Conservation (phyloP, 768 basidiomycete genomes). For the Clitopilus hobsonii region DNA sequence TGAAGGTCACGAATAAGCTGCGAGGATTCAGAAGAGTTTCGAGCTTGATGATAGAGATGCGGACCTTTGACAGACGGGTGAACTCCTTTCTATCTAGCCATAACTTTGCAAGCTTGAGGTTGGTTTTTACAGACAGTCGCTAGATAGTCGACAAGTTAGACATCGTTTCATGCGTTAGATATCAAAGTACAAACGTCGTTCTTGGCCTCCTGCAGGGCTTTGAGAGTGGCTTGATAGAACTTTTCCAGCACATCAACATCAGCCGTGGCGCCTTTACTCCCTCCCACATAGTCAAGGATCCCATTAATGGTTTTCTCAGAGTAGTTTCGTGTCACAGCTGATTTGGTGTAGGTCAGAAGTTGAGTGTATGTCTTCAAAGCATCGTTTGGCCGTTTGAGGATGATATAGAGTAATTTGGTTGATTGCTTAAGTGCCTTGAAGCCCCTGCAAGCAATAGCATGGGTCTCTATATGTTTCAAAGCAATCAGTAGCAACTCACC, state of each 20-base stretch:
- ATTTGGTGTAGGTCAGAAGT: conserved; percentile 91
- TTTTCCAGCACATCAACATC: conserved; percentile 87
- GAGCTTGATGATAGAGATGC: conserved; percentile 6
- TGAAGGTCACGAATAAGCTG: conserved; percentile 81
- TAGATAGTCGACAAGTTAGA: conserved; percentile 21
- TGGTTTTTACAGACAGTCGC: conserved; percentile 93
- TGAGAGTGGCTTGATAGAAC: conserved; percentile 93
- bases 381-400: conserved; percentile 71
- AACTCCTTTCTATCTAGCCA: conserved; percentile 97
- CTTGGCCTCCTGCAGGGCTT: conserved; percentile 87
- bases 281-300: conserved; percentile 96
- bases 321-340: conserved; percentile 90
- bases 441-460: conserved; percentile 75
- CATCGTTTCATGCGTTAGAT: conserved; percentile 1
- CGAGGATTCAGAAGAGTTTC: conserved; percentile 1
- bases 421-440: conserved; percentile 99
- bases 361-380: conserved; percentile 84
- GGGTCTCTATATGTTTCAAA: background rate
- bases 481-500: conserved; percentile 43
- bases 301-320: conserved; percentile 99
- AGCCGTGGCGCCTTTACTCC: conserved; percentile 71
- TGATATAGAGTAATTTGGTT: conserved; percentile 88
- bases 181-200: conserved; percentile 67
- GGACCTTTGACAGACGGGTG: conserved; percentile 72
- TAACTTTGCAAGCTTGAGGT: conserved; percentile 93